Base-by-base conservation (phyloP, 2,329 filamentous ascomycete genomes). In the Calonectria honghensis region DNA sequence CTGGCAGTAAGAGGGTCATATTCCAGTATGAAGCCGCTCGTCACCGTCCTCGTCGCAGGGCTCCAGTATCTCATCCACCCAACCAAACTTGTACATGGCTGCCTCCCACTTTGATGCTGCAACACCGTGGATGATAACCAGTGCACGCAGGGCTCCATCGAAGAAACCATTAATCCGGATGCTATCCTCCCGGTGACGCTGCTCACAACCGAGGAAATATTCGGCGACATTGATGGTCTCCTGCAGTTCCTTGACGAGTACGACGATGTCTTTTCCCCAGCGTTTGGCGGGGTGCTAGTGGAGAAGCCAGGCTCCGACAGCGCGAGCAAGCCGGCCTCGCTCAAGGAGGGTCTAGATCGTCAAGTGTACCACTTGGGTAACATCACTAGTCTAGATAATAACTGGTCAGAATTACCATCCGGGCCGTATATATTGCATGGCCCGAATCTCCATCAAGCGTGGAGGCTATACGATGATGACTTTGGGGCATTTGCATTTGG, bases 391-490 rank as follows among this genome's bases (percentile, higher is more conserved):
- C 16, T 81, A 0, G 72, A 72, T 18, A 72, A 74, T 4, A 70
- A 76, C 16, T 74, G 84, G 39, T 75, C 77, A 0, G 72, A 82
- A 10, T 70, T 87, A 29, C 84, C 85, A 0, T 86, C 85, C 1
- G 86, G 86, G 0, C 86, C 86, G 3, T 87, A 87, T 70, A 86
- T 87, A 31, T 77, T 87, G 0, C 83, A 86, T 51, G 86, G 86
- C 0, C 85, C 84, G 2, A 86, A 87, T 14, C 77, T 87, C 1
- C 82, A 87, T 45, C 85, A 86, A 59, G 85, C 86, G 6, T 87
- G 85, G 84, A 82, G 82, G 35, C 67, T 87, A n/a, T 87, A 87
- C 45, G 83, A 85, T 13, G 86, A 87, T 64, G 77, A 81, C 0
- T 69, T 84, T 6, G 82, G 82, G 3, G 85, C 85, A 0, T 87